Evolutionary conservation across 139 green algal genomes (phyloP).

Genomic region (Chlamydomonas urium): DNA sequence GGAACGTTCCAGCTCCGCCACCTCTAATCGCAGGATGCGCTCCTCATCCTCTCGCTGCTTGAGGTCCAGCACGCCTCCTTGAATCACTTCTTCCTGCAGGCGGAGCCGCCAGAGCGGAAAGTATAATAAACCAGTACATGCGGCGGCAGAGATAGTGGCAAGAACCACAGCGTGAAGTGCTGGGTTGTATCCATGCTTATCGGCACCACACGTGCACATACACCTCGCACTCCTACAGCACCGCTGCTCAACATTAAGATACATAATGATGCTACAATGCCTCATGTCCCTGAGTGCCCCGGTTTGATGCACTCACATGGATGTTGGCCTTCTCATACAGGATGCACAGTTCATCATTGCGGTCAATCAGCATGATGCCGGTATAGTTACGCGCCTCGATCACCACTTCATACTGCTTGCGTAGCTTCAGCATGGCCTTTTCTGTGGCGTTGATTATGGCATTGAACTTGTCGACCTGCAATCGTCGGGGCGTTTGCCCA

Average conservation of each 20-base stretch:
- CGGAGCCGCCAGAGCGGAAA: not conserved
- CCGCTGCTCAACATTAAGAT: too few relatives aligned
- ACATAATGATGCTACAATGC: too few relatives aligned
- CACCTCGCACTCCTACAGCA: too few relatives aligned
- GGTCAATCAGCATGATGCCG: constrained; percentile 74
- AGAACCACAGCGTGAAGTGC: not conserved
- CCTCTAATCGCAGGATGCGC: constrained; percentile 43
- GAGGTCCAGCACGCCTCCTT: constrained; percentile 52
- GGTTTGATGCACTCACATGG: too few relatives aligned
- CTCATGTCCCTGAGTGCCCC: too few relatives aligned
- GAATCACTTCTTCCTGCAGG: constrained; percentile 51
- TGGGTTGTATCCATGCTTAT: too few relatives aligned
- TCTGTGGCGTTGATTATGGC: constrained; percentile 64
- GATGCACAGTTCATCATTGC: constrained; percentile 82
- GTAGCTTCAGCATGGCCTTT: constrained; percentile 61
- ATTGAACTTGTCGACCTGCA: constrained; percentile 69
- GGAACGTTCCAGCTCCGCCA: constrained; percentile 51
- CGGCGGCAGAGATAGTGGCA: not conserved
- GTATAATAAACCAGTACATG: not conserved
- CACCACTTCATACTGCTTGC: constrained; percentile 56
- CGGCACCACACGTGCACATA: too few relatives aligned
- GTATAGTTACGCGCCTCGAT: constrained; percentile 65
- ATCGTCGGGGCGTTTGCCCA: too few relatives aligned
- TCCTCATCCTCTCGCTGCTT: constrained; percentile 61
- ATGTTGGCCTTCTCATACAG: constrained; percentile 80